A percentile compares a stretch with the other conserved stretches of the same genome.
phyloP scores from a whole-genome alignment of 768 basidiomycete genomes.

The Termitomyces sp. region DNA sequence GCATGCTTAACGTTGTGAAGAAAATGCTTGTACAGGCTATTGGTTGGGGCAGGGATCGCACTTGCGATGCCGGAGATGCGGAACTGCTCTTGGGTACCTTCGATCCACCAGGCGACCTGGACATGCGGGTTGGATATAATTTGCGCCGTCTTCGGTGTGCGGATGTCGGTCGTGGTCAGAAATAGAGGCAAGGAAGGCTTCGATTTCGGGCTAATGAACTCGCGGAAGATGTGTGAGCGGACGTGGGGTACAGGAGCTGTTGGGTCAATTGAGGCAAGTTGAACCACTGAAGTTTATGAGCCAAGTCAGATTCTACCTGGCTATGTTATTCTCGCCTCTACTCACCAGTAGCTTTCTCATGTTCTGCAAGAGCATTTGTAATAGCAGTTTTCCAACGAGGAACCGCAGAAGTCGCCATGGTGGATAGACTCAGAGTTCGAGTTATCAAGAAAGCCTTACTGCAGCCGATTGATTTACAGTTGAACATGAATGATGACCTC shows the following conservation, averaged over 20 bases:
- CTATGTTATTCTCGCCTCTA: not conserved
- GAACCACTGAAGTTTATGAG: constrained; percentile 43
- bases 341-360: constrained; percentile 39
- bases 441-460: not conserved
- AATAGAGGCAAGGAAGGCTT: constrained; percentile 56
- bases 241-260: constrained; percentile 48
- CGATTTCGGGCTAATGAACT: constrained; percentile 45
- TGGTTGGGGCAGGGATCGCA: constrained; percentile 51
- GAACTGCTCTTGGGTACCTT: constrained; percentile 67
- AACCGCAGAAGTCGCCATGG: constrained; percentile 19
- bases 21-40: constrained; percentile 36
- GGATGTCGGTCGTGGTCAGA: constrained; percentile 68
- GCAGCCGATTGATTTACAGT: no score
- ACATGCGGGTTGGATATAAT: constrained; percentile 47
- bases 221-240: constrained; percentile 64
- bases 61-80: constrained; percentile 60
- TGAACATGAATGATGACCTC: constrained; percentile 3
- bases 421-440: not conserved
- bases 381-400: constrained; percentile 51
- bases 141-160: constrained; percentile 66
- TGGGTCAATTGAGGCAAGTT: constrained; percentile 57
- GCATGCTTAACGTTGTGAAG: constrained; percentile 17
- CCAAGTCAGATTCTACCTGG: not conserved
- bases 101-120: constrained; percentile 77
- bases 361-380: constrained; percentile 38